phyloP scores from a whole-genome alignment of 2,329 filamentous ascomycete genomes.

The Dendryphion nanum region DNA sequence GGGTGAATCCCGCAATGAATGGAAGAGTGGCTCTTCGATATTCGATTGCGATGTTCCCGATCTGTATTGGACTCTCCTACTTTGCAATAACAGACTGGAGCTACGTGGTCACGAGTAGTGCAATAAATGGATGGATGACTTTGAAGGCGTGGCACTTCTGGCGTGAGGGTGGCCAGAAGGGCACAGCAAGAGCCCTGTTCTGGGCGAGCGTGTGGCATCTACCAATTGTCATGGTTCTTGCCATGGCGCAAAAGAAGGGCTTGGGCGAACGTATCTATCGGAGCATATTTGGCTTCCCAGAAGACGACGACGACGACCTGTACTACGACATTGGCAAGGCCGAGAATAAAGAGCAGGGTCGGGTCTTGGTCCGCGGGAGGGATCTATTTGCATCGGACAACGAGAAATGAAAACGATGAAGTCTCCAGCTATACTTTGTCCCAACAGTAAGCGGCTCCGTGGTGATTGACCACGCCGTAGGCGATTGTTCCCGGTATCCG shows the following conservation, averaged over 20 bases:
- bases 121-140: constrained; percentile 83
- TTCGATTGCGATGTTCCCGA: constrained; percentile 78
- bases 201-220: constrained; percentile 99
- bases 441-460: constrained; percentile 11
- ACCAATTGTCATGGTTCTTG: constrained; percentile 83
- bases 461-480: no score
- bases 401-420: no score
- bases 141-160: constrained; percentile 80
- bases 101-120: constrained; percentile 76
- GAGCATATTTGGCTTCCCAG: constrained; percentile 30
- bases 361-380: constrained; percentile 5
- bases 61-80: constrained; percentile 78
- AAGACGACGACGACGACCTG: constrained; percentile 31
- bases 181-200: constrained; percentile 80
- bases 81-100: constrained; percentile 80
- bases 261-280: constrained; percentile 32
- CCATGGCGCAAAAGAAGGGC: constrained; percentile 90
- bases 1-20: constrained; percentile 84
- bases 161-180: constrained; percentile 72
- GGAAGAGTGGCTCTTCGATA: constrained; percentile 86
- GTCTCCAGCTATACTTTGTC: constrained; percentile 1
- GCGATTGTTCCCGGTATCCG: constrained; percentile 10
- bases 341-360: constrained; percentile 21
- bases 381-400: no score
- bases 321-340: constrained; percentile 32